Conservation (phyloP, 495 filamentous ascomycete species). For the Aspergillus diversus region DNA sequence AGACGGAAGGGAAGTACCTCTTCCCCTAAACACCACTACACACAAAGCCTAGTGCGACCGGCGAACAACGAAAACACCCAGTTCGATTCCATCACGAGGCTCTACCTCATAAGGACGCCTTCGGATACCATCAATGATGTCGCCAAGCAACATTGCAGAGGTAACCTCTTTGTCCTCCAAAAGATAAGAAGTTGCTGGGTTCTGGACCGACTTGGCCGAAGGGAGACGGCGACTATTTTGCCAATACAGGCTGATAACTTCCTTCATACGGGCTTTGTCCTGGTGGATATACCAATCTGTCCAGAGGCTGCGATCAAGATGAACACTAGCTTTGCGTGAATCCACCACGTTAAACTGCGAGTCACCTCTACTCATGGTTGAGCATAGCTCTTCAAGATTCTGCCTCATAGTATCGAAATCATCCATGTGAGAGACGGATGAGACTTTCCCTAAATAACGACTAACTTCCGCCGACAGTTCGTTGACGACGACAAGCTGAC, state of each 20-base stretch:
- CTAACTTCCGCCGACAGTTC: conserved; percentile 63
- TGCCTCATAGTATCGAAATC: conserved; percentile 59
- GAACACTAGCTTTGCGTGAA: conserved; percentile 54
- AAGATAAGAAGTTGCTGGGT: conserved; percentile 36
- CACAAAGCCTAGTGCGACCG: conserved; percentile 40
- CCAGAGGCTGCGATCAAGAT: conserved; percentile 63
- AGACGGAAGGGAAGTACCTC: conserved; percentile 3
- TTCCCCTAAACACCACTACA: conserved; percentile 1
- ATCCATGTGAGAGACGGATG: conserved; percentile 60
- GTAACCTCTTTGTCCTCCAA: conserved; percentile 50
- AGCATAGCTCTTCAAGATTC: conserved; percentile 54
- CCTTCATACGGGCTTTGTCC: conserved; percentile 67
- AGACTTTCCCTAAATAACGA: conserved; percentile 59
- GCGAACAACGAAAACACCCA: conserved; percentile 67
- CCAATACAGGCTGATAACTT: conserved; percentile 61
- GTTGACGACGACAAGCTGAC: conserved; percentile 66
- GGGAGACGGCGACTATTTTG: conserved; percentile 52
- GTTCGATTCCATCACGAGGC: conserved; percentile 57
- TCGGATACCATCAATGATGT: conserved; percentile 66
- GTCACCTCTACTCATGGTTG: conserved; percentile 42
- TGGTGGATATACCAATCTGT: conserved; percentile 74
- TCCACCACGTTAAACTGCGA: conserved; percentile 55
- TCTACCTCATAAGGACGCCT: conserved; percentile 48
- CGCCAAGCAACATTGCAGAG: conserved; percentile 59
- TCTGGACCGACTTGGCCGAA: conserved; percentile 36